phyloP scores from a whole-genome alignment of 2,329 filamentous ascomycete genomes.

The Colletotrichum magnum region DNA sequence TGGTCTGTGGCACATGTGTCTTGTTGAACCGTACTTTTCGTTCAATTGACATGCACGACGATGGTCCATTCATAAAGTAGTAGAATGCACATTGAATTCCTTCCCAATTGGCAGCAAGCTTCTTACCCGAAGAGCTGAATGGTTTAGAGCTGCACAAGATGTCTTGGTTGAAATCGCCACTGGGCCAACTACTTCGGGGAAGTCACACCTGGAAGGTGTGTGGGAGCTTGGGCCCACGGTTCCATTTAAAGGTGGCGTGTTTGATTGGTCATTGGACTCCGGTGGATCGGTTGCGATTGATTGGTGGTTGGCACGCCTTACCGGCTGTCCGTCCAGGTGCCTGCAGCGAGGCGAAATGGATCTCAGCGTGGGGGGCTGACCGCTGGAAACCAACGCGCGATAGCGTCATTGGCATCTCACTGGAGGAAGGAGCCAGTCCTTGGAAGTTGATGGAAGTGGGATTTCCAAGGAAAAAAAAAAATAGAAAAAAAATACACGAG shows the following conservation, averaged over 20 bases:
- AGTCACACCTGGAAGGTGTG: conserved; percentile 5
- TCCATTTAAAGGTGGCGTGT: conserved; percentile 1
- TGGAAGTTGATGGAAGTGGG: conserved; percentile 22
- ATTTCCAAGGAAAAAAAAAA: background rate
- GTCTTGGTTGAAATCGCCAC: conserved; percentile 11
- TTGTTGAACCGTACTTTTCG: too few species aligned
- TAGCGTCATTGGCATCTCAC: conserved; percentile 35
- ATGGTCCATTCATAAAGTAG: too few species aligned
- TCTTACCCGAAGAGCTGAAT: background rate
- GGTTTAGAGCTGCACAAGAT: background rate
- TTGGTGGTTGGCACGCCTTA: conserved; percentile 6
- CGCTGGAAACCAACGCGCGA: conserved; percentile 33
- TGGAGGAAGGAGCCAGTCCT: conserved; percentile 14
- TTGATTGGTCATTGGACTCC: conserved; percentile 1
- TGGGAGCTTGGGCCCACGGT: conserved; percentile 24
- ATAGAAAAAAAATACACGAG: background rate
- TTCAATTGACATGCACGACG: too few species aligned
- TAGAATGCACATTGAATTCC: too few species aligned
- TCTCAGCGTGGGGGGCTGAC: conserved; percentile 21
- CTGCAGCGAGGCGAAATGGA: conserved; percentile 33
- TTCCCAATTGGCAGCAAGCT: too few species aligned
- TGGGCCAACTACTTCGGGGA: conserved; percentile 3
- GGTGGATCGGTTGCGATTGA: background rate
- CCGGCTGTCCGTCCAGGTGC: conserved; percentile 22
- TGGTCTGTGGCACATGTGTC: too few species aligned